Evolutionary conservation across 2,329 filamentous ascomycete species (phyloP), one percentile per base, ranked within the genome.

Genomic region (Diaporthe sp.): DNA sequence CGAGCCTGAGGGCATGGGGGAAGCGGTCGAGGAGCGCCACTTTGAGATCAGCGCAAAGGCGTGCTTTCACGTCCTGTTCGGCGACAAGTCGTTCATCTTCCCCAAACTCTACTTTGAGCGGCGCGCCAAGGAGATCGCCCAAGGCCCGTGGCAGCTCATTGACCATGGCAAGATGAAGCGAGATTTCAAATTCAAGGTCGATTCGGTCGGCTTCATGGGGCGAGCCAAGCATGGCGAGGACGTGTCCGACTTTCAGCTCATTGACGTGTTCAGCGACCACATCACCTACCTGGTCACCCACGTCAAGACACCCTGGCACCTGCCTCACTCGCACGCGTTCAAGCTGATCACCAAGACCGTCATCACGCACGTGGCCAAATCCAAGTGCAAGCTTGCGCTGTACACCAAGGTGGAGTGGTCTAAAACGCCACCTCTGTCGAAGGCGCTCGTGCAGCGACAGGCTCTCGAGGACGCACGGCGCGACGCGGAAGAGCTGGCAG

Each of bases 31-130:
- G 1, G 94, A 97, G 81, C 91, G 94, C 75, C 90, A 95, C 77
- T 98, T 97, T 81, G 94, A 97, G 77, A 92, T 98, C 75, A 97
- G 94, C 76, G 93, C 97, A 61, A 98, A 99, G 83, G 95, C 94
- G 0, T 92, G 98, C 73, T 99, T 98, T 82, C 96, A 98, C 80
- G 94, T 98, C 22, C 89, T 99, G 69, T 99, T 98, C 83, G 97
- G 97, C 50, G 97, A 99, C 83, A 97, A 96, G 84, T 97, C 94
- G 81, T 94, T 96, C 44, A 92, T 98, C 51, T 99, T 98, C 84
- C 95, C 97, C 79, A 92, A 96, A 79, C 87, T 98, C 39, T 96
- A 98, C 81, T 93, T 94, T 81, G 95, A 97, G 81, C 90, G 94
- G 69, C 90, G 92, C 79, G 94, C 94, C 19, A 90, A 92, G 81